Conservation (phyloP, 257 asterid genomes). For the Lycium ferocissimum region DNA sequence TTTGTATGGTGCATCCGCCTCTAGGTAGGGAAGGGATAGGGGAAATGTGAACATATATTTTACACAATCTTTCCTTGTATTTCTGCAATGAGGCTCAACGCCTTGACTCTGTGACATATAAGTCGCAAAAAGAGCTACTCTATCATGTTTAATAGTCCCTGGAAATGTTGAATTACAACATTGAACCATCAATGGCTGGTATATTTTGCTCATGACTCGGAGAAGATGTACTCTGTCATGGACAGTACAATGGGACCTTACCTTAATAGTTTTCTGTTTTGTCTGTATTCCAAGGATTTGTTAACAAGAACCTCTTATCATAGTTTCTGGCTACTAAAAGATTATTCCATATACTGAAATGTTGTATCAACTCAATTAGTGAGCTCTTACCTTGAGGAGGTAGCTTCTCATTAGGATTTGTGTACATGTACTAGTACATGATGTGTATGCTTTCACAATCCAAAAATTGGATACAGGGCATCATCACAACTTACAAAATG, state of each 20-base stretch:
- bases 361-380: background rate
- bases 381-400: background rate
- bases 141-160: background rate
- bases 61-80: background rate
- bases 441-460: background rate
- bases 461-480: background rate
- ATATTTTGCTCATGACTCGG: slow-evolving; percentile 64
- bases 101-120: background rate
- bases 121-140: background rate
- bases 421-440: background rate
- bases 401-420: background rate
- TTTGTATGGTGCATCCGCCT: background rate
- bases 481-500: no score
- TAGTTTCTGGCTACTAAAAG: background rate
- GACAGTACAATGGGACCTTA: slow-evolving; percentile 81
- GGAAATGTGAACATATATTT: background rate
- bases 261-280: slow-evolving; percentile 30
- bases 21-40: background rate
- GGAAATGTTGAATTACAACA: background rate
- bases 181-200: slow-evolving; percentile 51
- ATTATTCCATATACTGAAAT: background rate
- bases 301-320: background rate
- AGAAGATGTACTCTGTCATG: slow-evolving; percentile 62
- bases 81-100: background rate
- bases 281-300: background rate